These are phyloP conservation scores for Pseudogymnoascus sp. DNA, from an alignment of 2,329 filamentous ascomycete genomes.

Conservation along the genomic window DNA sequence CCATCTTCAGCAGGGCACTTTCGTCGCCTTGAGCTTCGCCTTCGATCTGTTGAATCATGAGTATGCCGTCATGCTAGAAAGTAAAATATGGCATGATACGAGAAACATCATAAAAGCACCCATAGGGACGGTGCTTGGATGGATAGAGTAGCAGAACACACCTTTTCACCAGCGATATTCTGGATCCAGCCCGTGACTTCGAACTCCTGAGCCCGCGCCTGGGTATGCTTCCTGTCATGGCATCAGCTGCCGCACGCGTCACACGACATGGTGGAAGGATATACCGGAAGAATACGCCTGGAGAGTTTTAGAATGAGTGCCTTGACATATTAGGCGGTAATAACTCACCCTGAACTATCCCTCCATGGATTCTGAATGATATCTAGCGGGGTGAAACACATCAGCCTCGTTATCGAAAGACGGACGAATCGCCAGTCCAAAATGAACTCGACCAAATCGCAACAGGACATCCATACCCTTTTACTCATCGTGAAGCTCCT, in stretches of 20 bases:
- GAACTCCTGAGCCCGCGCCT: slow-evolving; percentile 25
- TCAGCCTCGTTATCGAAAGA: neutral
- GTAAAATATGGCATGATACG: neutral
- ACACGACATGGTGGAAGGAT: neutral
- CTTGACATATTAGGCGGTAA: neutral
- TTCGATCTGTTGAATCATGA: slow-evolving; percentile 51
- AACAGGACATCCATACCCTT: neutral
- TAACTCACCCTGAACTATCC: neutral
- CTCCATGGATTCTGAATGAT: slow-evolving; percentile 3
- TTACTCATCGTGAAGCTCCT: neutral
- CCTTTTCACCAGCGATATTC: slow-evolving; percentile 48
- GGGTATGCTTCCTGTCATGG: neutral
- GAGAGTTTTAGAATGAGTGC: neutral
- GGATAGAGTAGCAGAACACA: slow-evolving; percentile 18
- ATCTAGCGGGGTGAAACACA: neutral
- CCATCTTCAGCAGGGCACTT: slow-evolving; percentile 54
- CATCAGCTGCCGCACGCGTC: neutral
- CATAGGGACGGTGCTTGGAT: neutral
- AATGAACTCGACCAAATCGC: neutral
- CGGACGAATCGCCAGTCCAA: neutral
- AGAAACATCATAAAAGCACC: neutral
- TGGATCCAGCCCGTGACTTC: slow-evolving; percentile 50
- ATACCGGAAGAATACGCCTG: neutral
- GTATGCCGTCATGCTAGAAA: neutral
- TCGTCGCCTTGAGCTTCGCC: slow-evolving; percentile 76